These are phyloP conservation scores for Umbelopsis sp. DNA, from an alignment of 371 early-diverging fungal genomes.

Conservation along the genomic window DNA sequence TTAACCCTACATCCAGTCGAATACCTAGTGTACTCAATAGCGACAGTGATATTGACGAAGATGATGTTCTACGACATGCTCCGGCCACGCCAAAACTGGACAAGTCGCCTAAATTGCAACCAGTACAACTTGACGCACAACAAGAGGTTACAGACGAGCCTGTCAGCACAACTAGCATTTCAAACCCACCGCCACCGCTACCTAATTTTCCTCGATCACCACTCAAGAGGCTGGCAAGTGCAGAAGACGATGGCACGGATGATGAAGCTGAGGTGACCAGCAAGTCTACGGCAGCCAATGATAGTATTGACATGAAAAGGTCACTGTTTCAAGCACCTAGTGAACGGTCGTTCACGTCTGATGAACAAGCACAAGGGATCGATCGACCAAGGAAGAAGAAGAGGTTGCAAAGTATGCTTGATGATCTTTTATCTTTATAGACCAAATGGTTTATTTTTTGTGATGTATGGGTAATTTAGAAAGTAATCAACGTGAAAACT, in stretches of 20 bases:
- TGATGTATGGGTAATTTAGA: not conserved
- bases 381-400: slow-evolving; percentile 1
- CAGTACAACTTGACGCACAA: too few species aligned
- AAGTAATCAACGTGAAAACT: too few species aligned
- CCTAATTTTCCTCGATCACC: not conserved
- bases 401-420: slow-evolving; percentile 3
- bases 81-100: not conserved
- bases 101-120: not conserved
- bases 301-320: not conserved
- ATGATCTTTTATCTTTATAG: slow-evolving; percentile 4
- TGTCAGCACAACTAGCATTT: too few species aligned
- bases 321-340: not conserved
- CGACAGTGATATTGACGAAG: slow-evolving; percentile 12
- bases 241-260: not conserved
- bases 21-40: not conserved
- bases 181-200: too few species aligned
- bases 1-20: not conserved
- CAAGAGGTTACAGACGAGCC: too few species aligned
- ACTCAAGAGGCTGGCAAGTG: not conserved
- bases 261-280: not conserved
- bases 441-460: not conserved
- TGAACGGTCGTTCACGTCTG: not conserved
- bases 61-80: not conserved
- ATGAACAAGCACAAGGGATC: not conserved
- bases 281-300: too few species aligned